phyloP scores from a whole-genome alignment of 768 basidiomycete genomes.

The Rhodotorula babjevae region DNA sequence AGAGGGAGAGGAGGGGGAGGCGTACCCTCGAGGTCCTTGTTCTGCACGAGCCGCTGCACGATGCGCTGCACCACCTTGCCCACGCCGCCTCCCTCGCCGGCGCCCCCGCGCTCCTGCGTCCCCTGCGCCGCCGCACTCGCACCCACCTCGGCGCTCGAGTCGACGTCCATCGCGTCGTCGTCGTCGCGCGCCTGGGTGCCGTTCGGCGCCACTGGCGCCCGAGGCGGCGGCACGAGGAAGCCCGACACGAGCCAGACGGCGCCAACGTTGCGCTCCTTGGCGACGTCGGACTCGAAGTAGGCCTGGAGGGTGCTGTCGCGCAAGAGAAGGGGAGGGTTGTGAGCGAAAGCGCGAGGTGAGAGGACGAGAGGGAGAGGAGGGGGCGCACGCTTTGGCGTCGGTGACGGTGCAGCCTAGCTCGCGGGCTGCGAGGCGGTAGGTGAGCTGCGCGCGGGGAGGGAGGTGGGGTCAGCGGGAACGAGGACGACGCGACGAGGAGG shows the following conservation, averaged over 20 bases:
- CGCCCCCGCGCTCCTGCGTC: too few species aligned
- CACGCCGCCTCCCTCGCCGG: too few species aligned
- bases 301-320: constrained; percentile 3
- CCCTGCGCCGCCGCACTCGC: too few species aligned
- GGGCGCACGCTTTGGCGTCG: constrained; percentile 17
- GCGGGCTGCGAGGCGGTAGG: constrained; percentile 25
- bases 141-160: background rate
- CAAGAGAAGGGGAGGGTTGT: background rate
- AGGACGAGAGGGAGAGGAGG: too few species aligned
- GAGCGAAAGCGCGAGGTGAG: background rate
- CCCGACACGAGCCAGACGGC: constrained; percentile 24
- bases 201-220: too few species aligned
- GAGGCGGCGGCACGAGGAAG: background rate
- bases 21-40: constrained; percentile 17
- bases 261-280: constrained; percentile 16
- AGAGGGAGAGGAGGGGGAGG: background rate
- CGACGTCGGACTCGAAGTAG: constrained; percentile 13
- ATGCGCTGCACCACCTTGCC: background rate
- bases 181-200: too few species aligned
- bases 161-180: constrained; percentile 12
- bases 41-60: constrained; percentile 8
- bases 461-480: background rate
- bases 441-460: constrained; percentile 6
- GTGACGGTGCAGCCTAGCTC: constrained; percentile 22
- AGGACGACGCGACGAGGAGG: background rate